Evolutionary conservation across 441 rosid species (phyloP).

Genomic region (Populus hybrid): DNA sequence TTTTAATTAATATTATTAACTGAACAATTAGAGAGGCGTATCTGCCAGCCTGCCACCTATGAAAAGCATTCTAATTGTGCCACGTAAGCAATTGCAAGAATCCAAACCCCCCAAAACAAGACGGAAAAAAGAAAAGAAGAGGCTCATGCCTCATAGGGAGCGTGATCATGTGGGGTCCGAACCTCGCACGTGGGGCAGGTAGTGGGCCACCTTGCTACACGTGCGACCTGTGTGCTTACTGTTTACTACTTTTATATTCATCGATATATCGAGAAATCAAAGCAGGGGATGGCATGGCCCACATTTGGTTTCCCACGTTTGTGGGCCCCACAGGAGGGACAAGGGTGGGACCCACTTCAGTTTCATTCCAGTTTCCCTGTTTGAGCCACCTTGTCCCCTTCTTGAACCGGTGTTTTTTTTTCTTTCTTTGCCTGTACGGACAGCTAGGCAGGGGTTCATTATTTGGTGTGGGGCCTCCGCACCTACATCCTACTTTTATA

Average conservation of each 20-base stretch:
- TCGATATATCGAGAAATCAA: too few relatives aligned
- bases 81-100: slow-evolving; percentile 23
- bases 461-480: background rate
- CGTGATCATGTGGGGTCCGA: slow-evolving; percentile 5
- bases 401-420: background rate
- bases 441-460: slow-evolving; percentile 5
- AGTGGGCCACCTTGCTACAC: background rate
- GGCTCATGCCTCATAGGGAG: background rate
- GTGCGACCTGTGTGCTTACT: slow-evolving; percentile 3
- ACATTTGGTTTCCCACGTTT: background rate
- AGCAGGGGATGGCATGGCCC: too few relatives aligned
- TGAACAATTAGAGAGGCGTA: slow-evolving; percentile 2
- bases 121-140: background rate
- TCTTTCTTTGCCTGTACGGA: background rate
- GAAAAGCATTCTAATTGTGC: background rate
- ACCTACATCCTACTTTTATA: too few relatives aligned
- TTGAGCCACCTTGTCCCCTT: background rate
- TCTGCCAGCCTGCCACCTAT: slow-evolving; percentile 27
- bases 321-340: background rate
- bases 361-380: slow-evolving; percentile 2
- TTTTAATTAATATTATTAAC: background rate
- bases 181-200: background rate
- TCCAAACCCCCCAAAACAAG: background rate
- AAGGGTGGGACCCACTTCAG: background rate
- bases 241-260: background rate